Percentiles rank a stretch among this genome's conserved stretches.
Conservation (phyloP, 345 rosid genomes). For the Gynandropsis gynandra region DNA sequence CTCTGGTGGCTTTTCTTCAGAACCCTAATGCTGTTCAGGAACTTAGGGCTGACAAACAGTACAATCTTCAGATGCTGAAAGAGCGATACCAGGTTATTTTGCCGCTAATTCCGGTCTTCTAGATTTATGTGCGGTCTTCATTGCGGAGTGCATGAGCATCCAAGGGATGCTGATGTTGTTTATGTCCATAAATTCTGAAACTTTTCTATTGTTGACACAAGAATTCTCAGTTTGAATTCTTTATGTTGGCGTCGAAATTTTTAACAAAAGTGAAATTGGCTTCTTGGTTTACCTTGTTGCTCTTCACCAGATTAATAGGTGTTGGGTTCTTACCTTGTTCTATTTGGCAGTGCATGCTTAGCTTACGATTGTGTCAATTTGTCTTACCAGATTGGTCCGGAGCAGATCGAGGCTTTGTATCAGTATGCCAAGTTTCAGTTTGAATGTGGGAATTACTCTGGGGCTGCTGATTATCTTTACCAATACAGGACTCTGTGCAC, state of each 20-base stretch:
- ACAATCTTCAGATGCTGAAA: slow-evolving; percentile 88
- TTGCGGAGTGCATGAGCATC: no score
- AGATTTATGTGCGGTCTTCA: neutral
- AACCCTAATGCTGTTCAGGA: slow-evolving; percentile 77
- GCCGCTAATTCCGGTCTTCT: neutral
- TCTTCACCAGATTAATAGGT: neutral
- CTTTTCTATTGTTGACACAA: no score
- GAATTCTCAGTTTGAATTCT: no score
- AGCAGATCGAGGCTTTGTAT: slow-evolving; percentile 92
- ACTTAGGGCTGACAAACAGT: slow-evolving; percentile 66
- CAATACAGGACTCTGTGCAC: slow-evolving; percentile 86
- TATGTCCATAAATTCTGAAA: no score
- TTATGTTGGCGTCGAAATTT: no score
- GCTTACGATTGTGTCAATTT: neutral
- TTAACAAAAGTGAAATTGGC: no score
- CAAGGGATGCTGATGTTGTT: no score
- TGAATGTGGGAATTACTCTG: slow-evolving; percentile 98
- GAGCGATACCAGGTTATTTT: slow-evolving; percentile 82
- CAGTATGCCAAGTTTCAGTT: slow-evolving; percentile 98
- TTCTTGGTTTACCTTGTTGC: no score
- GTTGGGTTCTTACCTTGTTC: neutral
- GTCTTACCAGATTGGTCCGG: slow-evolving; percentile 74
- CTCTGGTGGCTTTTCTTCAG: slow-evolving; percentile 63
- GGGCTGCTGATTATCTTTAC: slow-evolving; percentile 94
- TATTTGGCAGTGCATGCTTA: neutral